These are phyloP conservation scores for Candida anutae DNA, from an alignment of 1,139 yeast genomes.

Conservation along the genomic window DNA sequence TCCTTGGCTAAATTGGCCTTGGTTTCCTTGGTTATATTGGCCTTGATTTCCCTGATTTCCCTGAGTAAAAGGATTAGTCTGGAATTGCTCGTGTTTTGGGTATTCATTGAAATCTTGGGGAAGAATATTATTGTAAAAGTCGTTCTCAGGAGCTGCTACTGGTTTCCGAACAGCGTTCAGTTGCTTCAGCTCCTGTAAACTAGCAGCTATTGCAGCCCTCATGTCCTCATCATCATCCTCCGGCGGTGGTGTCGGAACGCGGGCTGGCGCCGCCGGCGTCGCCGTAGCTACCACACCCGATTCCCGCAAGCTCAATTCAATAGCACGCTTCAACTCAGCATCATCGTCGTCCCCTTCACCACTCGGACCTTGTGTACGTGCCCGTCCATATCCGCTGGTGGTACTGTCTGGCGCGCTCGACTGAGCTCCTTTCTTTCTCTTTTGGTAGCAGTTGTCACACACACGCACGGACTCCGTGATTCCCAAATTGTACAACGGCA, in stretches of 20 bases:
- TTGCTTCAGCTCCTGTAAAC: constrained; percentile 64
- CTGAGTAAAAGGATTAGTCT: too few species aligned
- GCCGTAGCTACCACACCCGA: constrained; percentile 20
- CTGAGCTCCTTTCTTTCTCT: constrained; percentile 26
- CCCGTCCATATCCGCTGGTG: not conserved
- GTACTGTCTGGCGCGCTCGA: not conserved
- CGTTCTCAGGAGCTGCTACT: constrained; percentile 11
- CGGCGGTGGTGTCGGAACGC: not conserved
- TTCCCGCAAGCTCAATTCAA: constrained; percentile 70
- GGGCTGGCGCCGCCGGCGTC: constrained; percentile 7
- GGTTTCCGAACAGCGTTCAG: constrained; percentile 18
- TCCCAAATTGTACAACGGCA: constrained; percentile 77
- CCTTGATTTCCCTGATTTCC: too few species aligned
- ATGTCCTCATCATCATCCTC: constrained; percentile 84
- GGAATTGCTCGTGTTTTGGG: not conserved
- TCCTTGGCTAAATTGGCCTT: too few species aligned
- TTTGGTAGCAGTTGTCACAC: constrained; percentile 80
- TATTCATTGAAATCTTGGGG: constrained; percentile 6
- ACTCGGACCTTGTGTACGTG: too few species aligned
- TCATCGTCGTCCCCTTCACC: constrained; percentile 54
- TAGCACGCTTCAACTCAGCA: constrained; percentile 70
- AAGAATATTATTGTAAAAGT: constrained; percentile 23
- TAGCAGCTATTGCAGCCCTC: constrained; percentile 94
- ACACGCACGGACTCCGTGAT: constrained; percentile 86
- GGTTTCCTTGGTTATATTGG: too few species aligned